Base-by-base conservation (phyloP, 208 protist species). In the Crithidia expoeki region DNA sequence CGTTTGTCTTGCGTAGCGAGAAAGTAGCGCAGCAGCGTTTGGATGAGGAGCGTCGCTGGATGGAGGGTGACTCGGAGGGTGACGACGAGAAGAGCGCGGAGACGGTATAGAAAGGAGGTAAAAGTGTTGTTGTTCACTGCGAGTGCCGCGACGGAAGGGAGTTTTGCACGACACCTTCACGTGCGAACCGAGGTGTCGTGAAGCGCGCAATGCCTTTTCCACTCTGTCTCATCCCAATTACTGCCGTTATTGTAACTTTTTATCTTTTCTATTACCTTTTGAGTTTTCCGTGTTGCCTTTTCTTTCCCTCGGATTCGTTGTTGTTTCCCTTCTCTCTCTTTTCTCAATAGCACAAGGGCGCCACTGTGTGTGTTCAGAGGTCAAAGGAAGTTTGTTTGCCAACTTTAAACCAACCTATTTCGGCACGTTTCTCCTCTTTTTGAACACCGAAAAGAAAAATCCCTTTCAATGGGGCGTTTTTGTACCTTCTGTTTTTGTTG, bases 1-100 rank as follows among this genome's bases (percentile, higher is more conserved):
- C 92, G 46, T 95, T 96, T 80, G 92, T 94, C 56, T 79, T 88
- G 78, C 89, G 92, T 61, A 89, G 32, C 40, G 92, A 94, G 74
- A 71, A 67, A 64, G 59, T 78, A 23, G 83, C 84, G 7, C 74
- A 68, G 21, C 84, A 90, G 44, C 77, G 87, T 1, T 70, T 95
- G 28, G 83, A 90, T 52, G 75, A 76, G 58, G 82, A 96, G 74
- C 85, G 89, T 5, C 76, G 78, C 10, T 96, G 92, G 89, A 84
- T 94, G 65, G 80, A 93, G 46, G 85, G 73, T 7, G 80, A 81
- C 25, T 82, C 82, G 25, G 76, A 80, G 4, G 79, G 74, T 25
- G 75, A 80, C 34, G 80, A 84, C 23, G 69, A 67, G 50, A 70
- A 81, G n/a, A 46, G 27, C 11, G 69, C 38, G 36, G 52, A 30